These are phyloP conservation scores for Ophiorrhiza pumila DNA, from an alignment of 257 asterid species.

Conservation along the genomic window DNA sequence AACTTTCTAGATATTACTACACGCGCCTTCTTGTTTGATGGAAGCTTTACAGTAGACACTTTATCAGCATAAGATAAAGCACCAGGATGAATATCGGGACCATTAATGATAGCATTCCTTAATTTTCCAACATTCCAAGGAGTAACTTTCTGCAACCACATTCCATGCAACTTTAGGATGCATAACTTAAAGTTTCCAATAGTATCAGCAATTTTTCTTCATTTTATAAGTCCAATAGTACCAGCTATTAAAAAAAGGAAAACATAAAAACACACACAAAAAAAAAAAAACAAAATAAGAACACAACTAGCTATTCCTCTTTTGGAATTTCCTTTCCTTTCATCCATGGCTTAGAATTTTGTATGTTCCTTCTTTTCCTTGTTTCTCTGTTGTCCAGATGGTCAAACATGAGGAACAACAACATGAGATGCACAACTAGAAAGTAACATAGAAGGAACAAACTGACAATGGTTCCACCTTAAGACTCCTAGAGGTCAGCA, in stretches of 20 bases:
- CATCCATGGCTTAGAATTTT: background rate
- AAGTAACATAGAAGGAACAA: background rate
- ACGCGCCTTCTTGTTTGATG: constrained; percentile 43
- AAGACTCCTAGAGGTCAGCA: background rate
- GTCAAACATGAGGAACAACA: background rate
- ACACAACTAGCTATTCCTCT: background rate
- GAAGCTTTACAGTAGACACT: constrained; percentile 53
- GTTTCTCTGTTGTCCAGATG: background rate
- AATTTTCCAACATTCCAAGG: constrained; percentile 89
- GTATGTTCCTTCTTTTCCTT: background rate
- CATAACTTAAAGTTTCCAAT: background rate
- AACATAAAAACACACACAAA: background rate
- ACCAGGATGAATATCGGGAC: constrained; percentile 91
- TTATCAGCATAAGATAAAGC: constrained; percentile 67
- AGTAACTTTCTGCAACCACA: constrained; percentile 71
- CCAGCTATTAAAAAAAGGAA: background rate
- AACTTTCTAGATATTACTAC: constrained; percentile 66
- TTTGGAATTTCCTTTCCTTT: background rate
- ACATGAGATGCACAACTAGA: background rate
- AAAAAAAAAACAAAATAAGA: background rate
- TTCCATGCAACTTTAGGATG: background rate
- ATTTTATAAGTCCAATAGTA: background rate
- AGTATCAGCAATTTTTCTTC: background rate
- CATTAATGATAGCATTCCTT: constrained; percentile 75
- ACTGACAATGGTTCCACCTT: background rate